A percentile compares a stretch with the other conserved stretches of the same genome.
These are phyloP conservation scores for Ambrosiella xylebori DNA, from an alignment of 2,329 filamentous ascomycete species.

Conservation along the genomic window DNA sequence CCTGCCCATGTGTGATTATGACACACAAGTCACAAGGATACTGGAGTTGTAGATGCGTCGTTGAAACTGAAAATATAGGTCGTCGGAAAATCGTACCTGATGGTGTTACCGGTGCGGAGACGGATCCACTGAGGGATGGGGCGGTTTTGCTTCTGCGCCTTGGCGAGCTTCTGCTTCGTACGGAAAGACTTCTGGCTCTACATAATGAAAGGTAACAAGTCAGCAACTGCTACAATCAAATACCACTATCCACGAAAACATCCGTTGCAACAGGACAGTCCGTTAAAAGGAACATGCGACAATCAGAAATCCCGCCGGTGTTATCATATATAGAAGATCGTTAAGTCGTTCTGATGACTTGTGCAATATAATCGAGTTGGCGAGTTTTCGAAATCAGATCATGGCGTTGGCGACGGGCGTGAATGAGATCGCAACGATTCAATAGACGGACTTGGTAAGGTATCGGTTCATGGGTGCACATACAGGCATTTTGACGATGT, in stretches of 20 bases:
- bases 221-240: slow-evolving; percentile 10
- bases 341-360: not conserved
- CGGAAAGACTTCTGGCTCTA: slow-evolving; percentile 99
- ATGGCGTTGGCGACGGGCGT: not conserved
- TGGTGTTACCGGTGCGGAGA: slow-evolving; percentile 95
- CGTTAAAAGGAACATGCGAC: not conserved
- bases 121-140: slow-evolving; percentile 99
- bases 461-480: slow-evolving; percentile 8
- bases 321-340: not conserved
- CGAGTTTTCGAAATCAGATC: not conserved
- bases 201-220: slow-evolving; percentile 15
- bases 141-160: slow-evolving; percentile 99
- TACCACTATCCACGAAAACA: not conserved
- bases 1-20: not conserved
- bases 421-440: slow-evolving; percentile 7
- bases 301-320: not conserved
- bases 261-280: not conserved
- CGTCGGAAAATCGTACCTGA: slow-evolving; percentile 50
- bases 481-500: slow-evolving; percentile 14
- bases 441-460: slow-evolving; percentile 10
- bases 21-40: not conserved
- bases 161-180: slow-evolving; percentile 99
- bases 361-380: not conserved
- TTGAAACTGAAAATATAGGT: not conserved
- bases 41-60: not conserved